Conservation (phyloP, 2,329 filamentous ascomycete species). For the Xylariaceae sp. region DNA sequence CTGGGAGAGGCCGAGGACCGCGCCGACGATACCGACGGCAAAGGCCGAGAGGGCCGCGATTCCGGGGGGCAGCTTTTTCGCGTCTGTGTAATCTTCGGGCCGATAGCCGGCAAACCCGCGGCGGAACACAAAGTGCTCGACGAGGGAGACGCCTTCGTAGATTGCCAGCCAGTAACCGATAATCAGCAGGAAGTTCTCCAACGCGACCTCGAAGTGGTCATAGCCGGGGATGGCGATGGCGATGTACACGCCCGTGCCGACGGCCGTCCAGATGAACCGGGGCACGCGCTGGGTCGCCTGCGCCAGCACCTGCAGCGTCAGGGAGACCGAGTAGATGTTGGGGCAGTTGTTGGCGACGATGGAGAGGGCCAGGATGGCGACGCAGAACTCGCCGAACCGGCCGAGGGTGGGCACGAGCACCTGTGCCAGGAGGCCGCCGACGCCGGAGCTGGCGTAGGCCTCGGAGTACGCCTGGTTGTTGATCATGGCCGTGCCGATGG, state of each 20-base stretch:
- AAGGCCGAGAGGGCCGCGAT: constrained; percentile 61
- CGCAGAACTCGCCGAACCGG: constrained; percentile 66
- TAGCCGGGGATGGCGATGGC: constrained; percentile 67
- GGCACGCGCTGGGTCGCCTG: constrained; percentile 42
- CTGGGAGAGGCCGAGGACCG: constrained; percentile 66
- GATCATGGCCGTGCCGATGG: constrained; percentile 59
- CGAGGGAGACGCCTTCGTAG: constrained; percentile 60
- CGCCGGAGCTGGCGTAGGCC: constrained; percentile 51
- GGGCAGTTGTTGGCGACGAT: constrained; percentile 68
- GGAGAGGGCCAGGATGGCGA: constrained; percentile 59
- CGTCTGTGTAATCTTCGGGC: constrained; percentile 53
- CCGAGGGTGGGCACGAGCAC: constrained; percentile 60
- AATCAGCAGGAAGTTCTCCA: constrained; percentile 66
- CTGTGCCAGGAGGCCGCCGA: constrained; percentile 62
- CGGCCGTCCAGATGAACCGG: constrained; percentile 60
- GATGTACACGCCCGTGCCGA: constrained; percentile 59
- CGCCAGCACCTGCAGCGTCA: constrained; percentile 26
- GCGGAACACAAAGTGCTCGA: constrained; percentile 65
- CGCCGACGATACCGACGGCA: constrained; percentile 57
- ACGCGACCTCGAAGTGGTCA: constrained; percentile 55
- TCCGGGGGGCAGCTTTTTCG: constrained; percentile 53
- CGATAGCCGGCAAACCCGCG: constrained; percentile 55
- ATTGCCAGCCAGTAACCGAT: constrained; percentile 72
- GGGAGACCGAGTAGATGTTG: constrained; percentile 59
- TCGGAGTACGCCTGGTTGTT: constrained; percentile 47